Evolutionary conservation across 495 filamentous ascomycete species (phyloP), one percentile per base, ranked within the genome.

Genomic region (Cercophora scortea): DNA sequence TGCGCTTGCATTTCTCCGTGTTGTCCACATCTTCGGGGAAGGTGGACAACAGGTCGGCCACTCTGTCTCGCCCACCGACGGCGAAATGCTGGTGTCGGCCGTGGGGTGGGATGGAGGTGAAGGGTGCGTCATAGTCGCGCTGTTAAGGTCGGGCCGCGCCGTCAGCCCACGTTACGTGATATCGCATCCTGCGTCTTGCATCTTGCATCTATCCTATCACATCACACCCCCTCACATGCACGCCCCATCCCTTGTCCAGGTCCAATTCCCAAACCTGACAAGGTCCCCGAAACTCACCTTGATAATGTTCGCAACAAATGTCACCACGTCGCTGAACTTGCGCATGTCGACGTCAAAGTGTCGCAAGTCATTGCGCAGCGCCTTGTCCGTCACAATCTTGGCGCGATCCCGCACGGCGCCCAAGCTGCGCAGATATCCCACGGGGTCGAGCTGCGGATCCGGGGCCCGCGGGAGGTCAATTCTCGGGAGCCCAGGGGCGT

Each of bases 231-330:
- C 4, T 44, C 13, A 9, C 13, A 17, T 9, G 13, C 42, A 44
- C 1, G 13, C 19, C 47, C 36, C 33, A 36, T n/a, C 54, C 6
- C n/a, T 49, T 18, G 10, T n/a, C 34, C 38, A 47, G 17, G 34
- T 25, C 19, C 8, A 40, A 8, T 1, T 1, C 12, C 19, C 17
- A 32, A 19, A 19, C 11, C 6, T 4, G 15, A 41, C 2, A 41
- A 41, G 6, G 2, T 5, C 25, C 2, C 25, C 25, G 25, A 15
- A 15, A 49, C 65, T 41, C 33, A 90, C 93, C 87, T 96, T 97
- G 73, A 98, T 96, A 52, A 98, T 95, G 15, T 89, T 88, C 32
- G 94, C 86, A 8, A 98, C 86, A 65, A 95, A 98, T n/a, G 78
- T 82, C 4, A 90, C 90, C 1, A 92, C 92, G 52, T 91, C 89